Base-by-base conservation (phyloP, 495 filamentous ascomycete genomes). In the Neurospora sp. region DNA sequence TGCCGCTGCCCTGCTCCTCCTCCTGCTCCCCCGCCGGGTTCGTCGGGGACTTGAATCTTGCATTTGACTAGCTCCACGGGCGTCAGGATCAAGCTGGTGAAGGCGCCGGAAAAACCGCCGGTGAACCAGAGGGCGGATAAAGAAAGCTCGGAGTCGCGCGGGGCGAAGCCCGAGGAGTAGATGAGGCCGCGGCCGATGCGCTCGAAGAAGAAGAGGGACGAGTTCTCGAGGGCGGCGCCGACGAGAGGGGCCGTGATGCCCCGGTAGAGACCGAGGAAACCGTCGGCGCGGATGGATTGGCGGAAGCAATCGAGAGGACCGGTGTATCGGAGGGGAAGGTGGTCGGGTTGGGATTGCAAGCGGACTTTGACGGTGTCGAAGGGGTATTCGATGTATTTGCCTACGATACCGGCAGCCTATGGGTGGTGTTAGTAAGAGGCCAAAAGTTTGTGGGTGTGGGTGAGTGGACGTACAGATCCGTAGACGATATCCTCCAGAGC, bases 61-160 rank as follows among this genome's bases (percentile, higher is more conserved):
- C 96, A 99, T 83, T 99, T 99, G 78, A 99, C 91, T 69, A 99
- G 88, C 81, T 99, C 96, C 71, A 99, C 93, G 0, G 96, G 96
- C 0, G 96, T 99, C 69, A 99, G 88, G 39, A 96, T 86, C 40
- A 98, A 83, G 3, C 92, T 94, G 2, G 96, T 97, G 77, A 97
- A 90, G 28, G 92, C 93, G n/a, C 96, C 96, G 17, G 93, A 90
- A 36, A 91, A 90, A 24, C 91, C 94, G 54, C 96, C 96, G 45
- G 91, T 92, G 40, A 90, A 82, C 77, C 93, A 83, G 2, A 98
- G 83, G 1, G 90, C 92, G 4, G 85, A 79, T n/a, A 97, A 85
- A 0, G 93, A 90, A 1, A 98, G 85, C 2, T 85, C 80, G 19
- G 79, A 73, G 31, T 85, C 85, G 4, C 89, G 85, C 1, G 86